Percentiles rank a stretch among this genome's conserved stretches.
phyloP scores from a whole-genome alignment of 371 early-diverging fungal species.

The Globomyces sp. region DNA sequence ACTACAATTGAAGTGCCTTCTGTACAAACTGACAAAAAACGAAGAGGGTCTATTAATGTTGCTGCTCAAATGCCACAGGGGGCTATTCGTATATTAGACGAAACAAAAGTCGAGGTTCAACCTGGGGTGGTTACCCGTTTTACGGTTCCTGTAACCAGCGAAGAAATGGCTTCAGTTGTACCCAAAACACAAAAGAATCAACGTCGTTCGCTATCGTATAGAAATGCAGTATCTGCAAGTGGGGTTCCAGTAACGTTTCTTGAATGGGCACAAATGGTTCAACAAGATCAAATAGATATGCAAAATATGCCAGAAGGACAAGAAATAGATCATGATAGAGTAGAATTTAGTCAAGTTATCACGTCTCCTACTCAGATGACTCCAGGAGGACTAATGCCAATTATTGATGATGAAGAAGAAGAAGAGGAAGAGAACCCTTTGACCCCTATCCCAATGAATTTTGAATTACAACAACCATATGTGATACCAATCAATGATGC shows the following conservation, averaged over 20 bases:
- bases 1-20: too few species aligned
- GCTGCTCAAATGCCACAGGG: constrained; percentile 1
- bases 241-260: constrained; percentile 33
- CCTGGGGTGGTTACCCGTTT: constrained; percentile 48
- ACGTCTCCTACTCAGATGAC: background rate
- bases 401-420: constrained; percentile 1
- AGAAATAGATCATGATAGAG: constrained; percentile 4
- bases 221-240: constrained; percentile 39
- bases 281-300: constrained; percentile 20
- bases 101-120: constrained; percentile 28
- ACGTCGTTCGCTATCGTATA: constrained; percentile 43
- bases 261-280: constrained; percentile 45
- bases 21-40: background rate
- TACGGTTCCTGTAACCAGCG: constrained; percentile 35
- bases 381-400: background rate
- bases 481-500: too few species aligned
- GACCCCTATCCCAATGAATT: constrained; percentile 7
- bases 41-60: constrained; percentile 11
- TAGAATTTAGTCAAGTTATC: constrained; percentile 7
- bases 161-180: constrained; percentile 24
- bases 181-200: constrained; percentile 36
- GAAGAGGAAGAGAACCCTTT: constrained; percentile 10
- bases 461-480: background rate
- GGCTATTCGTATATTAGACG: background rate
- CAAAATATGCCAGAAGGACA: constrained; percentile 13